Percentiles rank a stretch among this genome's conserved stretches.
Evolutionary conservation across 371 early-diverging fungal species (phyloP).

Genomic region (Apophysomyces elegans): DNA sequence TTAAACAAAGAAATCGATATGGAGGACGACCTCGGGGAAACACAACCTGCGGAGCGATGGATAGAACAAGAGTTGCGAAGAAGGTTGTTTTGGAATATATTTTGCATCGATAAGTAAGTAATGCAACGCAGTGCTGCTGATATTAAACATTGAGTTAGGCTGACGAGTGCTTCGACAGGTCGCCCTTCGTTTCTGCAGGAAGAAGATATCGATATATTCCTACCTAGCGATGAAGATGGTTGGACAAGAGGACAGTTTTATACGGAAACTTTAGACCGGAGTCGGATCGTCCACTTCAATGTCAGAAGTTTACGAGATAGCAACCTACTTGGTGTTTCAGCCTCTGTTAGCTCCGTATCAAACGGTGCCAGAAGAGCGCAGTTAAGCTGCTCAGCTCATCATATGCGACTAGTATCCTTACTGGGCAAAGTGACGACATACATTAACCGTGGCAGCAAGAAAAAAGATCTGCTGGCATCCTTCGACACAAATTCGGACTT

Average conservation of each 20-base stretch:
- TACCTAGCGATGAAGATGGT: constrained; percentile 58
- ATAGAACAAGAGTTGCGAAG: constrained; percentile 54
- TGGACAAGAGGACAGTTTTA: constrained; percentile 48
- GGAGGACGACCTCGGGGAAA: constrained; percentile 20
- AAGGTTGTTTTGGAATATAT: constrained; percentile 57
- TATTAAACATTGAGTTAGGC: constrained; percentile 17
- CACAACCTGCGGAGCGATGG: constrained; percentile 41
- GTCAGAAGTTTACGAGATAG: constrained; percentile 31
- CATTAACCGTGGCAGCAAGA: constrained; percentile 50
- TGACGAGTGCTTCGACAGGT: constrained; percentile 55
- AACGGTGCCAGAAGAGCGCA: constrained; percentile 9
- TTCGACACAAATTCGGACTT: constrained; percentile 52
- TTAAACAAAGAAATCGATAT: constrained; percentile 52
- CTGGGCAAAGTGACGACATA: constrained; percentile 54
- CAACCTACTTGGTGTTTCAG: constrained; percentile 29
- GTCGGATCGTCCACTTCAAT: constrained; percentile 32
- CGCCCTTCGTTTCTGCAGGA: constrained; percentile 58
- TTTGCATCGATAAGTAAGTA: constrained; percentile 45
- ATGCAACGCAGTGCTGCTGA: not conserved
- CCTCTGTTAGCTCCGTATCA: constrained; percentile 17
- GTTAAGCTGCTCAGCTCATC: constrained; percentile 27
- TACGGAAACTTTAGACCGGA: constrained; percentile 38
- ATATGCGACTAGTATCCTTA: constrained; percentile 28
- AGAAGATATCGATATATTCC: constrained; percentile 56
- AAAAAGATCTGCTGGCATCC: constrained; percentile 33